A percentile compares a stretch with the other conserved stretches of the same genome.
These are phyloP conservation scores for Lomentospora prolificans DNA, from an alignment of 2,329 filamentous ascomycete genomes.

Conservation along the genomic window DNA sequence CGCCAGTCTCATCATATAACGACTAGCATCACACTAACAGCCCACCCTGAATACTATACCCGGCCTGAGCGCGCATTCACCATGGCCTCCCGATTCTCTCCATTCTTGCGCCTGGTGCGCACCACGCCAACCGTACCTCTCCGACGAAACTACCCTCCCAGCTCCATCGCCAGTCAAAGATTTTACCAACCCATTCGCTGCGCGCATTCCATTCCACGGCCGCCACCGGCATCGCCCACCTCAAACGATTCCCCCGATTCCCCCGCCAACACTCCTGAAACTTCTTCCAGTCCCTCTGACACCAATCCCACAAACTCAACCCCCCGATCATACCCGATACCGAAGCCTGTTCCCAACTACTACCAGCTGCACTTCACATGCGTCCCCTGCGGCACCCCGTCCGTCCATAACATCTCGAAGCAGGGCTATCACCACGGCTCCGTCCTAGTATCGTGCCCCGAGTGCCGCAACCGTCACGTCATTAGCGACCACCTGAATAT, in stretches of 20 bases:
- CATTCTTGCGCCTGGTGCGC: slow-evolving; percentile 7
- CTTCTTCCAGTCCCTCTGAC: slow-evolving; percentile 11
- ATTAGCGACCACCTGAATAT: slow-evolving; percentile 82
- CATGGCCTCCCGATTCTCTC: slow-evolving; percentile 8
- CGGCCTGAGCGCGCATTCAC: no score
- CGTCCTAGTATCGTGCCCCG: slow-evolving; percentile 78
- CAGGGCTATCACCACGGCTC: slow-evolving; percentile 92
- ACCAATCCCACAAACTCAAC: slow-evolving; percentile 9
- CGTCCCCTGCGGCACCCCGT: slow-evolving; percentile 69
- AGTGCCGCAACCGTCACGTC: slow-evolving; percentile 77
- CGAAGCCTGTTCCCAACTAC: slow-evolving; percentile 43
- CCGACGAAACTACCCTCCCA: background rate
- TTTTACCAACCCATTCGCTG: slow-evolving; percentile 1
- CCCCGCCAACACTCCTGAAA: slow-evolving; percentile 8
- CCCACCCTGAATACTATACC: no score
- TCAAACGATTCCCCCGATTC: background rate
- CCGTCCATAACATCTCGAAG: slow-evolving; percentile 79
- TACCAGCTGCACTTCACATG: slow-evolving; percentile 93
- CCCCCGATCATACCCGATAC: slow-evolving; percentile 20
- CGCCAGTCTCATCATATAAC: no score
- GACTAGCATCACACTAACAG: background rate
- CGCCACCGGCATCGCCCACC: background rate
- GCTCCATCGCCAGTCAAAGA: background rate
- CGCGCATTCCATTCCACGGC: slow-evolving; percentile 1
- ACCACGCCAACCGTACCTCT: background rate